Percentiles rank a stretch among this genome's conserved stretches.
phyloP scores from a whole-genome alignment of 352 stramenopile genomes.

The Lagenidium sp. region DNA sequence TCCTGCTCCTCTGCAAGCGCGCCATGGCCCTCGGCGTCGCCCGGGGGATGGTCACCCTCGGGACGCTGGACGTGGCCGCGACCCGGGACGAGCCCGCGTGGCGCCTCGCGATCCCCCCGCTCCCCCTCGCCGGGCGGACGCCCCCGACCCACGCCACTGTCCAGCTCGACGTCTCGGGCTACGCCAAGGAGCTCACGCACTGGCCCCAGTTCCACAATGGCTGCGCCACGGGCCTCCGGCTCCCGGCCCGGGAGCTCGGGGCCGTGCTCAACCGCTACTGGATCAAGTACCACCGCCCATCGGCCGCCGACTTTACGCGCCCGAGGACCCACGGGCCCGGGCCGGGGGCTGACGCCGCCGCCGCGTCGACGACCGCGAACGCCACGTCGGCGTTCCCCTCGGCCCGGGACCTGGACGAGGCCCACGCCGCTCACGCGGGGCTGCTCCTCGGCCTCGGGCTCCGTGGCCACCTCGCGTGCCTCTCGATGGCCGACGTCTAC shows the following conservation, averaged over 20 bases:
- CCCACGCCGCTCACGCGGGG: constrained; percentile 89
- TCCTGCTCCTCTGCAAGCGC: constrained; percentile 92
- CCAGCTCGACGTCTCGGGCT: constrained; percentile 86
- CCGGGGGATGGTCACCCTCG: constrained; percentile 96
- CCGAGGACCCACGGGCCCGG: neutral
- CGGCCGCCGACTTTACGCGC: constrained; percentile 22
- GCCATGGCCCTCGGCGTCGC: constrained; percentile 91
- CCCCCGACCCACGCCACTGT: constrained; percentile 92
- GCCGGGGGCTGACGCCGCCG: constrained; percentile 1
- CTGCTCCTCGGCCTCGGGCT: constrained; percentile 94
- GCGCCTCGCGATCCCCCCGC: constrained; percentile 84
- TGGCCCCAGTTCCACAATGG: constrained; percentile 99
- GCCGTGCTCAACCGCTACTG: constrained; percentile 92
- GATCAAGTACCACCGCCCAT: constrained; percentile 97
- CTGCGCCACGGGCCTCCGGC: constrained; percentile 90
- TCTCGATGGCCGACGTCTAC: constrained; percentile 98
- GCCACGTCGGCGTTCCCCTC: constrained; percentile 4
- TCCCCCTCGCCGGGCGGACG: constrained; percentile 91
- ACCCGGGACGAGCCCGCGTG: constrained; percentile 67
- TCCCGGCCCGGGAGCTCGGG: constrained; percentile 61
- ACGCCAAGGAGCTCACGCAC: constrained; percentile 86
- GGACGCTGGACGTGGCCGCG: constrained; percentile 74
- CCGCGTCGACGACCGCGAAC: constrained; percentile 2
- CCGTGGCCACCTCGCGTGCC: constrained; percentile 89
- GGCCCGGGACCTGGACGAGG: constrained; percentile 56